Evolutionary conservation across 257 asterid species (phyloP).

Genomic region (Jacaranda mimosifolia): DNA sequence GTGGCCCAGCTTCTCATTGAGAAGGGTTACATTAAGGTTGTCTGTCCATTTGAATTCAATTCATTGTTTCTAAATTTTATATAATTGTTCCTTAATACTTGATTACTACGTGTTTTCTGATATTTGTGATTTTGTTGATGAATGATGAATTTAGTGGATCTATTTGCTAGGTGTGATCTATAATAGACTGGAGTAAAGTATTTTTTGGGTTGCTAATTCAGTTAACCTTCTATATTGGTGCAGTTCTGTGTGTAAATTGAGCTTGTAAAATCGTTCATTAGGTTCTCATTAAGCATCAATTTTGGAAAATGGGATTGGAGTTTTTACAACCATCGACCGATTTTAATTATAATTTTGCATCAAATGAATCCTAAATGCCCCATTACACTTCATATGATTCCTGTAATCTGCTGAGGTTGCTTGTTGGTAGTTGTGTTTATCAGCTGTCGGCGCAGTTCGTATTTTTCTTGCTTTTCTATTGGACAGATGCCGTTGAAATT

Average conservation of each 20-base stretch:
- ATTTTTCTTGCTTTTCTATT: neutral
- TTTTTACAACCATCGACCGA: neutral
- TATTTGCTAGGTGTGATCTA: neutral
- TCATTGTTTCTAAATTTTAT: neutral
- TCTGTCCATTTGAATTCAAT: conserved; percentile 31
- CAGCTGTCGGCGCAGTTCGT: neutral
- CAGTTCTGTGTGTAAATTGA: neutral
- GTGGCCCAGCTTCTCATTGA: conserved; percentile 85
- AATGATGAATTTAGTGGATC: neutral
- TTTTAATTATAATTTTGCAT: neutral
- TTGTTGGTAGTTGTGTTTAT: neutral
- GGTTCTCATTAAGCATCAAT: neutral
- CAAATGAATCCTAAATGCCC: neutral
- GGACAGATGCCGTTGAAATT: conserved; percentile 3
- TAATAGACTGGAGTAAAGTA: neutral
- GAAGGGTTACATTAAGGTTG: conserved; percentile 91
- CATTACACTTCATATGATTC: neutral
- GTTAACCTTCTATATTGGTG: neutral
- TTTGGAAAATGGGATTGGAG: neutral
- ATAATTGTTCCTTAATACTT: neutral
- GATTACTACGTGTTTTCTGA: neutral
- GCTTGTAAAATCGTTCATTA: neutral
- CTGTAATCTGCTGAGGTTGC: conserved; percentile 9
- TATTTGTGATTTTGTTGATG: neutral
- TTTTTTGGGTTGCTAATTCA: neutral